Base-by-base conservation (phyloP, 1,284 basidiomycete genomes). In the Cryptococcus neoformans region DNA sequence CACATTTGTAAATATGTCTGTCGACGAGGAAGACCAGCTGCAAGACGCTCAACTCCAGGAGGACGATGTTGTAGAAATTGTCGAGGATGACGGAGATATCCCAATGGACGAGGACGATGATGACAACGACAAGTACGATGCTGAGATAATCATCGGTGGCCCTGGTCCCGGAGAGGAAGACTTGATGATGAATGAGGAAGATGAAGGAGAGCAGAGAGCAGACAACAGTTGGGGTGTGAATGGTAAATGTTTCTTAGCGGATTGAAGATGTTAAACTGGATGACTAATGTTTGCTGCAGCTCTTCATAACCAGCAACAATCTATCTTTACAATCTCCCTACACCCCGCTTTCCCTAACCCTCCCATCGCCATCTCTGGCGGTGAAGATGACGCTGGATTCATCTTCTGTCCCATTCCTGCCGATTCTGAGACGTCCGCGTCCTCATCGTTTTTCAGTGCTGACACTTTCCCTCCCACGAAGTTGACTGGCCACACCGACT, bases 301-400 rank as follows among this genome's bases (percentile, higher is more conserved):
- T 51, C 68, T 70, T 38, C 77, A 73, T 61, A 64, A 58, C 44
- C 62, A 64, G 52, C 71, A 66, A 48, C 65, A 68, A 49, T 92
- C 95, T 9, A 89, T 98, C 50, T 99, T 98, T 73, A 80, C 87
- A 47, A 81, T 99, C 44, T 80, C 90, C 10, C 83, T 87, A 44
- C 96, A 99, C 75, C 83, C 83, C 0, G 56, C 60, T 6, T 81
- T 76, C 67, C 92, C 94, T 0, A 86, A 87, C 37, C 85, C 89
- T 54, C 86, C 89, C 1, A 81, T 98, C 38, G 92, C 90, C 4
- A 87, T 87, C 34, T 92, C 91, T 1, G 96, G 96, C 37, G 95
- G 93, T 39, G 93, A 96, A 77, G 96, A 99, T 75, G 95, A 99
- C 74, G 77, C 89, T 0, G 96, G 89, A 37, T 97, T 92, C 79